Evolutionary conservation across 1,139 yeast genomes (phyloP), one percentile per base, ranked within the genome.

Genomic region (Meyerozyma athensensis): DNA sequence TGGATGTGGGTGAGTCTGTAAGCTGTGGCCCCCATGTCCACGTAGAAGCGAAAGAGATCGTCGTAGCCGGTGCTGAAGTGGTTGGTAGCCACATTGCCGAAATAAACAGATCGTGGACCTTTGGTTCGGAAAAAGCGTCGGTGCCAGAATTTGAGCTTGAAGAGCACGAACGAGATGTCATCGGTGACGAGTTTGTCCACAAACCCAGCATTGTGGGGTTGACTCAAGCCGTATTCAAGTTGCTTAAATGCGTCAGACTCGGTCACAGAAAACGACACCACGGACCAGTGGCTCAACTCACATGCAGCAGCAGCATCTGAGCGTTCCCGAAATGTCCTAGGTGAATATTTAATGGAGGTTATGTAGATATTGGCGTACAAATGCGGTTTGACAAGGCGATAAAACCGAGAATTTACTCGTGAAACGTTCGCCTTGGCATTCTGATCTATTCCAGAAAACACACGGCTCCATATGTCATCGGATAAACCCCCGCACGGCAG

Each of bases 71-170:
- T 38, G 22, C 35, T 34, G 14, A 45, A 38, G 19, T 47, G 51
- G 30, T 36, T 43, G 16, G 40, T 26, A 1, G 50, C 49, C 4
- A 77, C 39, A 19, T 39, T 39, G 3, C 47, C 48, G 36, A 47
- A 37, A 36, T 39, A 39, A 12, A 34, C 23, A 10, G 24, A 6
- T 13, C 24, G 8, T 7, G 28, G 31, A 5, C 19, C 17, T 7
- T 33, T 16, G 21, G 26, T 8, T 8, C 17, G n/a, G 16, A 47
- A 33, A 30, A 36, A 37, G 17, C 34, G n/a, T 12, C 31, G 19
- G 7, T 16, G 24, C 51, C 50, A 46, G 19, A 42, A 38, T 24
- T 41, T 43, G 14, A 46, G 35, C 35, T 47, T 46, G 30, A 46
- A 47, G 10, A 47, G 26, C 14, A 41, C 19, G 24, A 47, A 47